A percentile compares a stretch with the other conserved stretches of the same genome.
Conservation (phyloP, 2,329 filamentous ascomycete genomes). For the Aureobasidium mangrovei region DNA sequence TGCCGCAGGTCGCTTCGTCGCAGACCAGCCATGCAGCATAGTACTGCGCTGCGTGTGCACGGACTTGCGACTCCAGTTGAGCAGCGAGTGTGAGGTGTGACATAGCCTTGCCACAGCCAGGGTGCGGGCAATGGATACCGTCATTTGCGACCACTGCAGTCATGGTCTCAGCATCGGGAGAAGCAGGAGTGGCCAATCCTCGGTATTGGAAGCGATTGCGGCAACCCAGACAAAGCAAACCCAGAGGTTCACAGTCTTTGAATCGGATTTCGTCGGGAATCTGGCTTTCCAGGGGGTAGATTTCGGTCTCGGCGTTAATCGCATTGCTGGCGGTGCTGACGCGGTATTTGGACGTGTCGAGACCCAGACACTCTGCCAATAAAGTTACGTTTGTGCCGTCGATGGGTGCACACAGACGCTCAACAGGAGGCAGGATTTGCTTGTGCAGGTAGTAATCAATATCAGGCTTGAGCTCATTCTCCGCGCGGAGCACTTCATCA, state of each 20-base stretch:
- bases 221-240: conserved; percentile 74
- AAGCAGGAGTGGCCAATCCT: conserved; percentile 48
- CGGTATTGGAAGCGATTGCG: conserved; percentile 64
- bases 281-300: conserved; percentile 88
- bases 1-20: conserved; percentile 78
- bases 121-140: conserved; percentile 62
- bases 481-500: conserved; percentile 72
- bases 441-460: conserved; percentile 98
- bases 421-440: conserved; percentile 95
- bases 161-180: conserved; percentile 26
- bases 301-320: conserved; percentile 46
- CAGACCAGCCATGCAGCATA: conserved; percentile 90
- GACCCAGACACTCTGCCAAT: conserved; percentile 84
- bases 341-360: conserved; percentile 82
- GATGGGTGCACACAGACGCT: conserved; percentile 94
- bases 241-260: conserved; percentile 66
- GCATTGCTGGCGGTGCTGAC: conserved; percentile 54
- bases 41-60: conserved; percentile 69
- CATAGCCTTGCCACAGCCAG: conserved; percentile 56
- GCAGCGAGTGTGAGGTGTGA: conserved; percentile 67
- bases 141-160: conserved; percentile 57
- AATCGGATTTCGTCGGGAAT: conserved; percentile 89
- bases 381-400: conserved; percentile 82
- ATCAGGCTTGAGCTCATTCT: conserved; percentile 70
- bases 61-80: conserved; percentile 78